Evolutionary conservation across 169 alveolate species (phyloP), one percentile per base, ranked within the genome.

Genomic region (Plasmodium vivax): DNA sequence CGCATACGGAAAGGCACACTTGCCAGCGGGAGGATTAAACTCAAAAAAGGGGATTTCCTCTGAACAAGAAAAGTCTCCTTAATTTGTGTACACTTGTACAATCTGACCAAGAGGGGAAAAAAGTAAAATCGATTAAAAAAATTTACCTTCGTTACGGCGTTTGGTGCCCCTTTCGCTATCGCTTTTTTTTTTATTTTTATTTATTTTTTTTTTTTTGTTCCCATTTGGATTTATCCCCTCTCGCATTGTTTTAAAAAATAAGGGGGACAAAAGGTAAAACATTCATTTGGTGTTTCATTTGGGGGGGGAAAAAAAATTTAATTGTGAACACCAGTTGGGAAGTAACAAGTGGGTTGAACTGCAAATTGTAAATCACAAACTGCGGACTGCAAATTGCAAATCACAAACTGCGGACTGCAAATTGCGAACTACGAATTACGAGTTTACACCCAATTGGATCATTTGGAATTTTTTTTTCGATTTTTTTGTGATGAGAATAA

Each of bases 71-170:
- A 6, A 68, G 38, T 30, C 77, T 68, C 19, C 38, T 68, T 68
- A 68, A 68, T 68, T 27, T 68, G 77, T 68, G 77, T 68, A 68
- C 23, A 68, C 77, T 68, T 68, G 77, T 68, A 68, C 38, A 68
- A 68, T 9, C n/a, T 68, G 16, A 27, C 5, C 5, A 68, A 30
- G 32, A 30, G 77, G 14, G 77, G 77, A 27, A 30, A 30, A 30
- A 30, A 2, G 38, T 30, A 6, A 68, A 30, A 68, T 27, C 27
- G 1, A 68, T 30, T 68, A 30, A 9, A 68, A 68, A 68, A 68
- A 2, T 62, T 68, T 68, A 30, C 19, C 14, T 14, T 16, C 0
- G 9, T 56, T 56, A 16, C 12, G 27, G 72, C 27, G 4, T 56
- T 56, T 56, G 23, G 72, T 56, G 72, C n/a, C n/a, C 27, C n/a